Base-by-base conservation (phyloP, 2,329 filamentous ascomycete genomes). In the Verticillium isaacii region DNA sequence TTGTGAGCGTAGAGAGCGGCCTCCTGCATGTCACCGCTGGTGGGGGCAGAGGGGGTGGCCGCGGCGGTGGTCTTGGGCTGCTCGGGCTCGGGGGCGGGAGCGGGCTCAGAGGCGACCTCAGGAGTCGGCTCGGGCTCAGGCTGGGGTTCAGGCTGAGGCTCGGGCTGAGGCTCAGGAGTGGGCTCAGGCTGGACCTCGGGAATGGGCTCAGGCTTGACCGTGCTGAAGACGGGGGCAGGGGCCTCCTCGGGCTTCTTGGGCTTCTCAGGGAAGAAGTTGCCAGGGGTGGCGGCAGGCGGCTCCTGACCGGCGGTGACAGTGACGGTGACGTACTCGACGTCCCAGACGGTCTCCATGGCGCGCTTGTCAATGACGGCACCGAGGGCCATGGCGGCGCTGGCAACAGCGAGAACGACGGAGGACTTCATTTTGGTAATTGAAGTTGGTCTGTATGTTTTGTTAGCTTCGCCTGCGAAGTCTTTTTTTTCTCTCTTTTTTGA, bases 1-100 rank as follows among this genome's bases (percentile, higher is more conserved):
- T 97, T 97, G 88, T 98, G 95, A 73, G 91, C 86, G 69, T 88
- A 80, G 58, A 94, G 69, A 58, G 82, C 82, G 15, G 76, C 72
- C 61, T 73, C 73, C 62, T 69, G 39, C 62, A 80, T 77, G 60
- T 74, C 66, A 52, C 61, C 62, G 37, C 68, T 65, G 50, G 66
- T 54, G 19, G 70, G 60, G 11, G 65, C 19, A 3, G 66, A 17
- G 19, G 64, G 6, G 5, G 64, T 52, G 37, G 65, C 36, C 5
- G 62, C 56, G 50, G 61, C 29, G 61, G 56, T 58, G 57, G 63
- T 54, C 59, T 59, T 56, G 12, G 60, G 54, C n/a, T 23, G 6
- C 23, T 60, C 65, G 32, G 64, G 62, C 58, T 63, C 57, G 9
- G 65, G 63, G 37, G 62, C 60, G 32, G 63, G 63, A 41, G 62